These are phyloP conservation scores for Xylaria grammica DNA, from an alignment of 495 filamentous ascomycete genomes.

Conservation along the genomic window DNA sequence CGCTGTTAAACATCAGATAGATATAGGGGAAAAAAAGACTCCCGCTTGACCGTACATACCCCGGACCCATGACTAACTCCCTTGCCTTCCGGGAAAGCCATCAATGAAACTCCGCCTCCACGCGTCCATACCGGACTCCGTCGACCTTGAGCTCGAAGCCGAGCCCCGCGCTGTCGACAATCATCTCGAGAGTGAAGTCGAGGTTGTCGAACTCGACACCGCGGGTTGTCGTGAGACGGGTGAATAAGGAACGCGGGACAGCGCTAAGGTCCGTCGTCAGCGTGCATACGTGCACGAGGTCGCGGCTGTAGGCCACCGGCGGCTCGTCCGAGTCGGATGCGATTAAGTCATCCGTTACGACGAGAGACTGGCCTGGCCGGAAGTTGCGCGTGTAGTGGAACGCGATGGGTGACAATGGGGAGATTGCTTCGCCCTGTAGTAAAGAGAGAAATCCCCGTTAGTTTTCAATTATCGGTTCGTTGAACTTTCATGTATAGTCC, in stretches of 20 bases:
- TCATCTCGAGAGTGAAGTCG: constrained; percentile 78
- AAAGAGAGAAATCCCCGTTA: background rate
- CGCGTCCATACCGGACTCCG: constrained; percentile 71
- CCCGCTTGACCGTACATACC: constrained; percentile 6
- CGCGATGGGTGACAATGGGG: constrained; percentile 67
- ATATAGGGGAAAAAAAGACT: background rate
- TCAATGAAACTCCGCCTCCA: constrained; percentile 72
- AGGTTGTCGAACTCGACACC: constrained; percentile 77
- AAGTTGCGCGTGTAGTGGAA: constrained; percentile 85
- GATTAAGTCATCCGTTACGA: constrained; percentile 77
- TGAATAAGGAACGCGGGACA: constrained; percentile 70
- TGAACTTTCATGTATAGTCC: constrained; percentile 4
- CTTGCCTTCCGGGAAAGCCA: background rate
- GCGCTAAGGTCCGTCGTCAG: constrained; percentile 74
- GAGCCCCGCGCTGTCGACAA: constrained; percentile 71
- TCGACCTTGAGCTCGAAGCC: constrained; percentile 77
- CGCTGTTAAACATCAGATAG: background rate
- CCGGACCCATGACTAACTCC: background rate
- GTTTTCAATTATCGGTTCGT: constrained; percentile 11
- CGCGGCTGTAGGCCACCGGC: constrained; percentile 59
- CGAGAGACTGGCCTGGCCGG: constrained; percentile 65
- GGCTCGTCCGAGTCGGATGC: constrained; percentile 68
- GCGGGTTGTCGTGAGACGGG: constrained; percentile 69
- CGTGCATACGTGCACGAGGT: constrained; percentile 72
- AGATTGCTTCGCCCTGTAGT: constrained; percentile 67